These are phyloP conservation scores for Lenwebbia sp. DNA, from an alignment of 345 rosid genomes.

Conservation along the genomic window DNA sequence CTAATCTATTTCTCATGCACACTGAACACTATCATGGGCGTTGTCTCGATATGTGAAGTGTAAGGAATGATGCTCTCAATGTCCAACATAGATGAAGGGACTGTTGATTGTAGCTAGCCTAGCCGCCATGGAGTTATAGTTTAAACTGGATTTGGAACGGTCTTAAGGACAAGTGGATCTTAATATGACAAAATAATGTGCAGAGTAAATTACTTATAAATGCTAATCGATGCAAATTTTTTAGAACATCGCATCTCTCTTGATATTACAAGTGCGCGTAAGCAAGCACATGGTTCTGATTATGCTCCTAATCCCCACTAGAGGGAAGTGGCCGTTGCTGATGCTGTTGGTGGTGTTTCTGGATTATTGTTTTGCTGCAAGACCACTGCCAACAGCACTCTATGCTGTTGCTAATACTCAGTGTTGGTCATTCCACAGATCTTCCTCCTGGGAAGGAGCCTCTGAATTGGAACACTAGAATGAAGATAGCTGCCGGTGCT, in stretches of 20 bases:
- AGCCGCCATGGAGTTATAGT: not conserved
- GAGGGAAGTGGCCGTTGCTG: not conserved
- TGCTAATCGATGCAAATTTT: not conserved
- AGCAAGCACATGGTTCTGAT: not conserved
- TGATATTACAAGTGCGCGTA: not conserved
- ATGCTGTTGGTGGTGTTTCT: not conserved
- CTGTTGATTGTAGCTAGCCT: not conserved
- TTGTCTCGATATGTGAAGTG: not conserved
- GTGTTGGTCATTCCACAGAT: conserved; percentile 26
- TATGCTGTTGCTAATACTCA: not conserved
- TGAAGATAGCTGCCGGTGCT: conserved; percentile 99
- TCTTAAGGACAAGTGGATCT: not conserved
- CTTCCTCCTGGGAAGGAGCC: conserved; percentile 91
- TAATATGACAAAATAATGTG: not conserved
- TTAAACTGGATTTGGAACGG: not conserved
- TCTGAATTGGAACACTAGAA: conserved; percentile 90
- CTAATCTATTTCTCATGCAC: not conserved
- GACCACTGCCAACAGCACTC: not conserved
- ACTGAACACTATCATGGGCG: not conserved
- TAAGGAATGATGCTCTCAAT: not conserved
- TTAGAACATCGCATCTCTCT: not conserved
- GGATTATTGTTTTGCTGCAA: not conserved
- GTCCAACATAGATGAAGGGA: not conserved
- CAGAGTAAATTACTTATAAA: not conserved
- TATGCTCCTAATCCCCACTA: not conserved